Evolutionary conservation across 129 eudicot genomes (phyloP).

Genomic region (Flaveria bidentis): DNA sequence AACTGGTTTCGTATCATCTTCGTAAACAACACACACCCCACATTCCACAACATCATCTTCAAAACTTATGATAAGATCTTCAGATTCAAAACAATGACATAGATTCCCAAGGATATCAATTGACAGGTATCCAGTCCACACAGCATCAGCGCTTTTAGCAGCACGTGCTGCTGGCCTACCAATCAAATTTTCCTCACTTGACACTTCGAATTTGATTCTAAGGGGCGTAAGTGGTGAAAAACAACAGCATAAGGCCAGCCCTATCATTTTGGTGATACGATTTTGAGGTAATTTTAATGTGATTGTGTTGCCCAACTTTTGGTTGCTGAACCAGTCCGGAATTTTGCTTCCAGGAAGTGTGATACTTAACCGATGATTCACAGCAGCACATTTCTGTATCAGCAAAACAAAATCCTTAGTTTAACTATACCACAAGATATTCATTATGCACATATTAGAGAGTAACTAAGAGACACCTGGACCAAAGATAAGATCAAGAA

Average conservation of each 20-base stretch:
- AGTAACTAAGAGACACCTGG: constrained; percentile 10
- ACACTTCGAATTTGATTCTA: background rate
- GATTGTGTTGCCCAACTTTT: constrained; percentile 6
- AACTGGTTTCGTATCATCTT: background rate
- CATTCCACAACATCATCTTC: background rate
- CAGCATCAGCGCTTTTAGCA: background rate
- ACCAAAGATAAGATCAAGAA: constrained; percentile 16
- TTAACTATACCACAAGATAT: background rate
- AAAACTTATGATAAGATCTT: constrained; percentile 10
- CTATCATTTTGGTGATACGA: constrained; percentile 8
- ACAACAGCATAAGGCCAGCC: constrained; percentile 19
- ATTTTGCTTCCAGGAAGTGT: constrained; percentile 12
- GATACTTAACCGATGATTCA: constrained; percentile 19
- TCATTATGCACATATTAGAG: background rate
- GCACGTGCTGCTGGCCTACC: background rate
- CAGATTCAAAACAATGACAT: background rate
- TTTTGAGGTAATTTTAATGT: constrained; percentile 12
- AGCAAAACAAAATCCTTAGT: background rate
- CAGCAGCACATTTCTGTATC: constrained; percentile 19
- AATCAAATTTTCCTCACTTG: background rate
- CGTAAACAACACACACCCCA: constrained; percentile 10
- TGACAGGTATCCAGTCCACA: constrained; percentile 21
- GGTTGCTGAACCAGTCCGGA: constrained; percentile 9
- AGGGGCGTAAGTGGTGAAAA: background rate
- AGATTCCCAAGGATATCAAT: constrained; percentile 6